Percentiles rank a stretch among this genome's conserved stretches.
These are phyloP conservation scores for Trichodelitschia bisporula DNA, from an alignment of 495 filamentous ascomycete genomes.

Conservation along the genomic window DNA sequence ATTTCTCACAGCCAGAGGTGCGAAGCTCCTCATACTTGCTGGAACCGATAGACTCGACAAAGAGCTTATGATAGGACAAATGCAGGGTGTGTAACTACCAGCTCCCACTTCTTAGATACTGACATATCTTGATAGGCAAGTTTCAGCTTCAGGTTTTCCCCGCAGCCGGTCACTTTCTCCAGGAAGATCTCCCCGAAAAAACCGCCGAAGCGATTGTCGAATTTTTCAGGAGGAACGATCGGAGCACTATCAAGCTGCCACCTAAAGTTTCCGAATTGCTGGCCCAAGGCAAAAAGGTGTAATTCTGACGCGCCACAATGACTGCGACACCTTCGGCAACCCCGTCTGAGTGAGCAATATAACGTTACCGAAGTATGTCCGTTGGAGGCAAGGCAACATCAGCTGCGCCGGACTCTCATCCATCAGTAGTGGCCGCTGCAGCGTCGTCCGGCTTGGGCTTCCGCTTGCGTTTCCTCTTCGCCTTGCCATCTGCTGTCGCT, in stretches of 20 bases:
- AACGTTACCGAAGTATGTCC: too few species aligned
- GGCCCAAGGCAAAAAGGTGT: slow-evolving; percentile 19
- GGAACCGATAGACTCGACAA: slow-evolving; percentile 88
- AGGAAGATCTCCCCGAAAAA: slow-evolving; percentile 81
- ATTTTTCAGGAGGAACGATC: slow-evolving; percentile 77
- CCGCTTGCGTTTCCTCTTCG: slow-evolving; percentile 14
- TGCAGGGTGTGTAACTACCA: slow-evolving; percentile 42
- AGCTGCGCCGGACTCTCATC: too few species aligned
- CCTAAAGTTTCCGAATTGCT: slow-evolving; percentile 59
- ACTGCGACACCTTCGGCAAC: too few species aligned
- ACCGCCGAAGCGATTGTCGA: slow-evolving; percentile 54
- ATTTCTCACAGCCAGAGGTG: slow-evolving; percentile 62
- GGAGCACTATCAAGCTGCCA: slow-evolving; percentile 59
- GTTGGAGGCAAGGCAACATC: too few species aligned
- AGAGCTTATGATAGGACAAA: slow-evolving; percentile 90
- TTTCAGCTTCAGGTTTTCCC: slow-evolving; percentile 90
- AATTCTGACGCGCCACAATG: too few species aligned
- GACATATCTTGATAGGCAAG: slow-evolving; percentile 32
- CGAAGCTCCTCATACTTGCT: slow-evolving; percentile 74
- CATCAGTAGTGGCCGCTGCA: background rate
- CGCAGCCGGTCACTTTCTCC: slow-evolving; percentile 86
- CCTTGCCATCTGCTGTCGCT: slow-evolving; percentile 5
- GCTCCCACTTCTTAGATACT: background rate
- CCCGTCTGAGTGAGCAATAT: too few species aligned
- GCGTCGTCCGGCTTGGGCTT: slow-evolving; percentile 7